phyloP scores from a whole-genome alignment of 352 stramenopile genomes.

The Pythium sukuiense region DNA sequence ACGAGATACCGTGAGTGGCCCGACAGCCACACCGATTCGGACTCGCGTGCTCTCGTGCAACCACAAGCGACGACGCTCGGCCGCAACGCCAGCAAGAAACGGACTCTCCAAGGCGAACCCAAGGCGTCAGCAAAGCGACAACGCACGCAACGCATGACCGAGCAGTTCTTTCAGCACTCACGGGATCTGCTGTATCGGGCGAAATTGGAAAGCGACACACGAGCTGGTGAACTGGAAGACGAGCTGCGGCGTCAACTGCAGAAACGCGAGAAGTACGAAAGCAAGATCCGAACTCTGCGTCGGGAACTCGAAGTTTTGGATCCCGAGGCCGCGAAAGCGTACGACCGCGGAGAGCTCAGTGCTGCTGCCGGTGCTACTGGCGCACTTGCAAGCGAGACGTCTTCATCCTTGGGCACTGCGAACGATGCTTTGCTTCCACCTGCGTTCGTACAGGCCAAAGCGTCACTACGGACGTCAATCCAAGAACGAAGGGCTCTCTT shows the following conservation, averaged over 20 bases:
- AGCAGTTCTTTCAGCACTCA: constrained; percentile 47
- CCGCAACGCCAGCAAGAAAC: constrained; percentile 1
- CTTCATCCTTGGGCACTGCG: not conserved
- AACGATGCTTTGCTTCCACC: constrained; percentile 11
- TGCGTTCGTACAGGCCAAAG: constrained; percentile 3
- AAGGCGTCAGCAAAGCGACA: constrained; percentile 14
- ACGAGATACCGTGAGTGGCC: not conserved
- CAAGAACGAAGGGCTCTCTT: not conserved
- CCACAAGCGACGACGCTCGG: not conserved
- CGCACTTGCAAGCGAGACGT: not conserved
- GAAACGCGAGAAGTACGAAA: constrained; percentile 44
- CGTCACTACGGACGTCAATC: not conserved
- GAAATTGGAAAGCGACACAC: constrained; percentile 48
- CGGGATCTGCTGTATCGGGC: constrained; percentile 38
- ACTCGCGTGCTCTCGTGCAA: not conserved
- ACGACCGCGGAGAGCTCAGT: constrained; percentile 3
- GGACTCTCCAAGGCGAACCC: not conserved
- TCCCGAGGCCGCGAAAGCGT: constrained; percentile 7
- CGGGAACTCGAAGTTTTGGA: constrained; percentile 17
- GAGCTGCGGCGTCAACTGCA: constrained; percentile 30
- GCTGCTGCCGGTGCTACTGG: not conserved
- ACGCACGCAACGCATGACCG: constrained; percentile 26
- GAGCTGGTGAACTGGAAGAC: constrained; percentile 42
- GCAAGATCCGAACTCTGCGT: constrained; percentile 32
- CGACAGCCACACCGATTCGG: not conserved